Base-by-base conservation (phyloP, 345 rosid genomes). In the Gossypium thurberi region DNA sequence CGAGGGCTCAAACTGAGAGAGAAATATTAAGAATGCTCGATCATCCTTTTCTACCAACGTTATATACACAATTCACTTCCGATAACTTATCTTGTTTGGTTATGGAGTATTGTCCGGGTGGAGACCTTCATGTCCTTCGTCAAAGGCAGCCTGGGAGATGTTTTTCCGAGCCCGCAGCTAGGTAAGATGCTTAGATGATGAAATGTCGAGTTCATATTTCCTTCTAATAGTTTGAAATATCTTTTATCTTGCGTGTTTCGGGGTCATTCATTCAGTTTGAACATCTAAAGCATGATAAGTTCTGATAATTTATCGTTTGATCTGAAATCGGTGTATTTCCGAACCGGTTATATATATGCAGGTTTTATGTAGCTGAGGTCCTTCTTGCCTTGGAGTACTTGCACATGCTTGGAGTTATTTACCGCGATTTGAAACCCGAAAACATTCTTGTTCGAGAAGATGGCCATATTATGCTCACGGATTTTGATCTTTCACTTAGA, bases 71-170 rank as follows among this genome's bases (percentile, higher is more conserved):
- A 70, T 94, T 94, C 76, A 89, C 86, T 14, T 85, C 94, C 28
- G 97, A 94, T 77, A 91, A 87, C 67, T 82, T 94, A 64, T 91
- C 93, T 4, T 94, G 98, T 76, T 77, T 91, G 65, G 97, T 94
- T 46, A 94, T 94, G 98, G 98, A 94, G 86, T 94, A 86, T 74
- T 94, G 98, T 81, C 98, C 98, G 7, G 97, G 98, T 74, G 98
- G 98, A 61, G 98, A 94, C 83, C 85, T 94, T 69, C 98, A 94
- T 69, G 97, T 91, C 74, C 89, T 91, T 56, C 84, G 98, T 76
- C 98, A 94, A 82, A 94, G 81, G 84, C 98, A 94, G 81, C 93
- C 80, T 28, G 89, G 86, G 50, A 84, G 93, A 76, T 78, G 89
- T 81, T 94, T 91, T 74, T 78, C 86, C 3, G 97, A 94, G 82